These are phyloP conservation scores for Vitis rupestris DNA, from an alignment of 164 flowering plant genomes.

Conservation along the genomic window DNA sequence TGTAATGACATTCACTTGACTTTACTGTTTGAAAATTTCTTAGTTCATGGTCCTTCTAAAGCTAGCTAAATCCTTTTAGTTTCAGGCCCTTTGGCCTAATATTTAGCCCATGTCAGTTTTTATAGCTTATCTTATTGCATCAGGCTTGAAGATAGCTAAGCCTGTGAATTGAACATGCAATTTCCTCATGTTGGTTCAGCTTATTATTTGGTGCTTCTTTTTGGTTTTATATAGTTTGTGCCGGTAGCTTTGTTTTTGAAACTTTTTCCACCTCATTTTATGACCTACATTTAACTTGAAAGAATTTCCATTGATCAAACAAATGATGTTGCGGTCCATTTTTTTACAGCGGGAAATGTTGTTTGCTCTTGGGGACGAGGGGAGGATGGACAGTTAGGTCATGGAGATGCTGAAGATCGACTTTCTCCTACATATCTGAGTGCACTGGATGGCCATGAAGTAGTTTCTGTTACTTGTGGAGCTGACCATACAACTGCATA, in stretches of 20 bases:
- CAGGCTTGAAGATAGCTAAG: too few relatives aligned
- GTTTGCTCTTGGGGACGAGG: conserved; percentile 98
- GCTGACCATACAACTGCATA: conserved; percentile 95
- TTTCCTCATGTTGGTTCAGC: background rate
- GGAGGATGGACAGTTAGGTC: conserved; percentile 98
- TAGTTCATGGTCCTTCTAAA: too few relatives aligned
- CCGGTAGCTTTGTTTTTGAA: background rate
- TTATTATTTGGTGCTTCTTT: background rate
- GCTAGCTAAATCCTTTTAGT: too few relatives aligned
- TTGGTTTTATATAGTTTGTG: background rate
- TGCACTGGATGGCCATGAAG: conserved; percentile 72
- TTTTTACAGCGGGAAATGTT: conserved; percentile 69
- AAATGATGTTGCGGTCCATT: conserved; percentile 5
- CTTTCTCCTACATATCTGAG: conserved; percentile 72
- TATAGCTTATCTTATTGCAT: too few relatives aligned
- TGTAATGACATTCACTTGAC: too few relatives aligned
- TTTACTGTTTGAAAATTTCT: too few relatives aligned
- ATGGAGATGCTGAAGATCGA: conserved; percentile 96
- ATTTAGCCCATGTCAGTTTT: too few relatives aligned
- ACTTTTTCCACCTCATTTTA: background rate
- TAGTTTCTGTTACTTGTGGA: conserved; percentile 80
- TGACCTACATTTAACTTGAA: background rate
- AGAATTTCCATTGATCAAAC: background rate
- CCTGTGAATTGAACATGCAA: background rate
- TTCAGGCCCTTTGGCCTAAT: too few relatives aligned